phyloP scores from a whole-genome alignment of 2,329 filamentous ascomycete genomes.

The Aureobasidium sp. region DNA sequence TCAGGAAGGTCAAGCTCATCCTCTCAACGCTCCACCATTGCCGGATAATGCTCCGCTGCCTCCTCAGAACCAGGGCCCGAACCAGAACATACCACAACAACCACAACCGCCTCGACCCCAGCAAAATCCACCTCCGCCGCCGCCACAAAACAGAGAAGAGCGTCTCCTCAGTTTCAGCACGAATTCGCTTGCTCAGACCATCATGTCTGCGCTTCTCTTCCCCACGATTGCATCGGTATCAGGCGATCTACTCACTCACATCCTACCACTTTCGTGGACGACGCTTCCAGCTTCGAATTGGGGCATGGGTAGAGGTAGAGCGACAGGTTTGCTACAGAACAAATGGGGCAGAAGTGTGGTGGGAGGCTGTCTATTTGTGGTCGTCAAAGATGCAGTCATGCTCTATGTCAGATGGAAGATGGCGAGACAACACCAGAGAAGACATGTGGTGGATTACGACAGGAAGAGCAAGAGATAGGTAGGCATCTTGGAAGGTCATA shows the following conservation, averaged over 20 bases:
- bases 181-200: slow-evolving; percentile 48
- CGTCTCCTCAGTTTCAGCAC: slow-evolving; percentile 43
- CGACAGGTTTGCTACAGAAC: slow-evolving; percentile 65
- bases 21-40: slow-evolving; percentile 14
- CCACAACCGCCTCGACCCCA: background rate
- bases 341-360: slow-evolving; percentile 84
- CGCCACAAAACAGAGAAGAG: slow-evolving; percentile 28
- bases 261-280: slow-evolving; percentile 63
- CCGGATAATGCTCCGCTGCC: slow-evolving; percentile 11
- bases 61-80: background rate
- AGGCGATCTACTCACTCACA: slow-evolving; percentile 63
- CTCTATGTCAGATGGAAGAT: slow-evolving; percentile 50
- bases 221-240: slow-evolving; percentile 71
- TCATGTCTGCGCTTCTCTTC: slow-evolving; percentile 66
- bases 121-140: slow-evolving; percentile 7
- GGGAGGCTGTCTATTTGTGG: slow-evolving; percentile 80
- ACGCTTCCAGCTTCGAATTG: slow-evolving; percentile 26
- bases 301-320: slow-evolving; percentile 24
- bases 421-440: slow-evolving; percentile 39
- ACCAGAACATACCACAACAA: slow-evolving; percentile 14
- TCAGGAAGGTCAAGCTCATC: slow-evolving; percentile 18
- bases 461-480: slow-evolving; percentile 11
- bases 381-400: slow-evolving; percentile 62
- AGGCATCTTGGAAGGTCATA: background rate
- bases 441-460: slow-evolving; percentile 38